A percentile compares a stretch with the other conserved stretches of the same genome.
Evolutionary conservation across 2,329 filamentous ascomycete species (phyloP).

Genomic region (Colletotrichum sp.): DNA sequence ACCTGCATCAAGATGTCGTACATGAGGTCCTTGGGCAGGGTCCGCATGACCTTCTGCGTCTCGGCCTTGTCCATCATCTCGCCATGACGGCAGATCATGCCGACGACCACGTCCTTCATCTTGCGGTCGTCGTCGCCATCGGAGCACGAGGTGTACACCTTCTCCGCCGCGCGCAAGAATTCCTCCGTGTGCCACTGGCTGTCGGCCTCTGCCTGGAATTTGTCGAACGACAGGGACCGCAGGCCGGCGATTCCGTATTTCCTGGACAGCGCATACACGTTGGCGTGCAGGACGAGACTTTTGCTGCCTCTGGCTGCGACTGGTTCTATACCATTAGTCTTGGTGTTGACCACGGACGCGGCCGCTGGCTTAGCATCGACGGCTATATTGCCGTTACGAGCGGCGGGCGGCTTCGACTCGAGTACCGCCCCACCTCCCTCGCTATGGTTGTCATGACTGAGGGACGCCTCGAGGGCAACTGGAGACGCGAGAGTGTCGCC

Average conservation of each 20-base stretch:
- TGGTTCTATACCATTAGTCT: not conserved
- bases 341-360: not conserved
- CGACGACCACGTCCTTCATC: constrained; percentile 7
- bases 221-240: not conserved
- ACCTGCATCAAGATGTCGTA: constrained; percentile 4
- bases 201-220: constrained; percentile 2
- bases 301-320: not conserved
- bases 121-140: not conserved
- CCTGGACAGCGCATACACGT: constrained; percentile 1
- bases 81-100: constrained; percentile 4
- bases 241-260: constrained; percentile 3
- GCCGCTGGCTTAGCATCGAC: not conserved
- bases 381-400: not conserved
- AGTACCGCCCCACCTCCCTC: not conserved
- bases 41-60: constrained; percentile 4
- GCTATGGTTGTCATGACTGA: not conserved
- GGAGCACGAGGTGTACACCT: not conserved
- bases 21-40: constrained; percentile 7
- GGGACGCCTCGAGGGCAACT: not conserved
- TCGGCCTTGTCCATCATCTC: constrained; percentile 5
- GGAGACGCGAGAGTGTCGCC: not conserved
- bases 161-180: constrained; percentile 4
- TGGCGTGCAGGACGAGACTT: constrained; percentile 2
- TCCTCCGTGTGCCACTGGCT: constrained; percentile 11
- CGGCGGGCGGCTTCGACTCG: not conserved